Base-by-base conservation (phyloP, 202 grass and related monocot species). In the Hordeum pubiflorum region DNA sequence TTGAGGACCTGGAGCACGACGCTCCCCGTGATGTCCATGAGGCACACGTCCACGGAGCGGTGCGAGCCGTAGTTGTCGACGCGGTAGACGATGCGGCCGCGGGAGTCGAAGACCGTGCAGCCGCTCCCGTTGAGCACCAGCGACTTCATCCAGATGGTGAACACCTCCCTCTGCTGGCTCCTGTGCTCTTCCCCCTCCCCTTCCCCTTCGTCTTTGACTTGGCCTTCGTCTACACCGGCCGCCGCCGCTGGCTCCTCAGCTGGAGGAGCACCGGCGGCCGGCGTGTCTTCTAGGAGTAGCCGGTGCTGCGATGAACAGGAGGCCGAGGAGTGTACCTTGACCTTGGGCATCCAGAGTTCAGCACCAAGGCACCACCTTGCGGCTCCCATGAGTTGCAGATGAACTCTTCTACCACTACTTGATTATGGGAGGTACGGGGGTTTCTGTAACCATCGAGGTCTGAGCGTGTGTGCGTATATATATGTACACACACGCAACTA, bases 81-180 rank as follows among this genome's bases (percentile, higher is more conserved):
- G 33, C 91, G 89, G 89, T 94, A 94, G 24, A 88, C 84, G 72
- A 97, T 84, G 58, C 68, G 50, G 31, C 94, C 94, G 57, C 78
- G 71, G 33, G 91, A 89, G 80, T 97, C 77, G 69, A 91, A 97
- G 29, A 97, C 88, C 48, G 94, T 91, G 83, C 94, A 97, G 31
- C 91, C 94, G 50, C 89, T 91, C 39, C 88, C 81, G 74, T 91
- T 87, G 72, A 97, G 73, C 41, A 97, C 86, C 76, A 97, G 84
- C 63, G 89, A 97, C 71, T 97, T 97, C 94, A 97, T 97, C 88
- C 91, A 97, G 26, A 97, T 77, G 20, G 94, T 94, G 85, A 90
- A 97, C 67, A 89, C 84, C 83, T 92, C 94, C 39, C 84, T 85
- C 78, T 82, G 36, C 43, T 68, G 43, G 58, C 87, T 90, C 76